These are phyloP conservation scores for Uronychia setigera DNA, from an alignment of 73 alveolate species.

Conservation along the genomic window DNA sequence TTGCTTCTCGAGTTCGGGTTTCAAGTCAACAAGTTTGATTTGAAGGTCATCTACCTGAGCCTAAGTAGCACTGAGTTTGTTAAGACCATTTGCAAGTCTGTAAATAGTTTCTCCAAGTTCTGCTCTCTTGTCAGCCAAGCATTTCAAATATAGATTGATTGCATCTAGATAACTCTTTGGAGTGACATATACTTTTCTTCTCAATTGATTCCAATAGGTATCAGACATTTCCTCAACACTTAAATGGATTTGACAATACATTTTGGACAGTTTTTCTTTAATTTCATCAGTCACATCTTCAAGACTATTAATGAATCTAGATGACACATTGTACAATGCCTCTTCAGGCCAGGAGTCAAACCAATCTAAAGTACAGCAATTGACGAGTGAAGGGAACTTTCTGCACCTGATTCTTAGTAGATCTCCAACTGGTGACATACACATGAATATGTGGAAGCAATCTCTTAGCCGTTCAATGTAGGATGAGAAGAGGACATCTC, in stretches of 20 bases:
- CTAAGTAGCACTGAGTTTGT: constrained; percentile 74
- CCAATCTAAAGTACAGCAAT: constrained; percentile 97
- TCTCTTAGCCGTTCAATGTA: constrained; percentile 90
- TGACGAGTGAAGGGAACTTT: constrained; percentile 93
- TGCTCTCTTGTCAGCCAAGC: constrained; percentile 77
- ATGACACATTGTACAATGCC: constrained; percentile 85
- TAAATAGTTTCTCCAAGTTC: constrained; percentile 78
- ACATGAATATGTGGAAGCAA: constrained; percentile 88
- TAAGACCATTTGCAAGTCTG: constrained; percentile 65
- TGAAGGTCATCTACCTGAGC: constrained; percentile 65
- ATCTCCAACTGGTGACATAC: constrained; percentile 97
- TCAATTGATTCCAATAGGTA: constrained; percentile 88
- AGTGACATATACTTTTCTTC: constrained; percentile 84
- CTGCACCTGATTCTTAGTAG: constrained; percentile 91
- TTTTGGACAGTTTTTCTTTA: constrained; percentile 67
- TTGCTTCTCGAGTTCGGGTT: constrained; percentile 68
- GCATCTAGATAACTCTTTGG: constrained; percentile 79
- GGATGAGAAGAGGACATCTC: constrained; percentile 43
- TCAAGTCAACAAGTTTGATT: constrained; percentile 53
- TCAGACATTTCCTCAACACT: constrained; percentile 81
- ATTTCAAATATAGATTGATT: constrained; percentile 65
- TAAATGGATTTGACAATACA: constrained; percentile 83
- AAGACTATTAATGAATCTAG: constrained; percentile 51
- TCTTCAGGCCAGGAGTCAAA: constrained; percentile 96
- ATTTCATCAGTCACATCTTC: constrained; percentile 65